Percentiles rank a stretch among this genome's conserved stretches.
These are phyloP conservation scores for Candida dajiaensis DNA, from an alignment of 805 yeast species.

Conservation along the genomic window DNA sequence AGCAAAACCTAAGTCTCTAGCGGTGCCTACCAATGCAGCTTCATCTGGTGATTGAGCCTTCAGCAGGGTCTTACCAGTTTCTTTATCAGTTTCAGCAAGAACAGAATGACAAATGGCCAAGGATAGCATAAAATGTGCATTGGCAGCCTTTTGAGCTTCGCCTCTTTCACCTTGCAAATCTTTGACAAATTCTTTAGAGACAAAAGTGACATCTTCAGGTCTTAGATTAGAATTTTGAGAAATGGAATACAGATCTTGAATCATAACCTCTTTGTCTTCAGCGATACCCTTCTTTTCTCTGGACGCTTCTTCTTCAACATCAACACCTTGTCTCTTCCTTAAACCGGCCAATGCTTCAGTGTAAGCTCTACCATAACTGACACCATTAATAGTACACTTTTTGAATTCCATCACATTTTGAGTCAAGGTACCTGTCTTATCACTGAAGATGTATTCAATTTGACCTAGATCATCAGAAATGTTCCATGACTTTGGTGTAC, in stretches of 20 bases:
- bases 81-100: conserved; percentile 55
- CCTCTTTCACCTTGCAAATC: conserved; percentile 53
- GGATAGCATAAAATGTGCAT: conserved; percentile 72
- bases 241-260: conserved; percentile 35
- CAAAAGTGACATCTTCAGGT: conserved; percentile 62
- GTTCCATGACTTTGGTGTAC: conserved; percentile 80
- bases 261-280: conserved; percentile 56
- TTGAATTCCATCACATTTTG: conserved; percentile 84
- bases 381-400: conserved; percentile 71
- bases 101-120: conserved; percentile 79
- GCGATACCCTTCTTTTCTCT: conserved; percentile 48
- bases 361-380: conserved; percentile 69
- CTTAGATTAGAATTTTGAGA: conserved; percentile 35
- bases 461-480: conserved; percentile 84
- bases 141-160: conserved; percentile 45
- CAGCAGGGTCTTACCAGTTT: conserved; percentile 48
- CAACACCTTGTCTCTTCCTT: conserved; percentile 68
- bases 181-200: conserved; percentile 58
- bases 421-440: conserved; percentile 78
- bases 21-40: conserved; percentile 79
- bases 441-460: conserved; percentile 78
- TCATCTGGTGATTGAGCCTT: conserved; percentile 87
- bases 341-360: conserved; percentile 80
- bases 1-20: conserved; percentile 69
- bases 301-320: conserved; percentile 54